Conservation (phyloP, 495 filamentous ascomycete species). For the Tuber magnatum region DNA sequence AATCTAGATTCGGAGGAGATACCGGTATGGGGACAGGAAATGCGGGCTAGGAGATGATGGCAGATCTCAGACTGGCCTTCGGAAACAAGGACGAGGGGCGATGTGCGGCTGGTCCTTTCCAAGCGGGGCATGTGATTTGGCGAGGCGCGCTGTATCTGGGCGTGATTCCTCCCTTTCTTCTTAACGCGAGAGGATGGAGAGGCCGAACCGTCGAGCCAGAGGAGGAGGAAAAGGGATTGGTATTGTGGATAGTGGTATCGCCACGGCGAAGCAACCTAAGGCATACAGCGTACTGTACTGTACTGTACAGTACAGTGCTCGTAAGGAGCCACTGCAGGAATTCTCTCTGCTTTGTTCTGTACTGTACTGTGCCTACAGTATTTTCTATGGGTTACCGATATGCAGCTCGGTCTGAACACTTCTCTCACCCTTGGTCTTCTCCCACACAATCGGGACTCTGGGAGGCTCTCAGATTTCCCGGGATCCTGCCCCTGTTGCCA, state of each 20-base stretch:
- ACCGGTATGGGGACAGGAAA: neutral
- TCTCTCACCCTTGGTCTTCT: neutral
- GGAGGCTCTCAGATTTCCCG: neutral
- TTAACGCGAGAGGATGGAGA: neutral
- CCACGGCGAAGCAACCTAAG: neutral
- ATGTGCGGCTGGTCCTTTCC: conserved; percentile 19
- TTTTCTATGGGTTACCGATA: neutral
- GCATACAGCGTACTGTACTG: neutral
- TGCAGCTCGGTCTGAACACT: neutral
- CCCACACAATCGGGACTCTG: neutral
- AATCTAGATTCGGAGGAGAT: neutral
- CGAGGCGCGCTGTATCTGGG: conserved; percentile 6
- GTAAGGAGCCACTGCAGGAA: too few relatives aligned
- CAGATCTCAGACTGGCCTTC: conserved; percentile 2
- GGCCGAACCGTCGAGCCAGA: neutral
- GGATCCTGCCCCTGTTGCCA: neutral
- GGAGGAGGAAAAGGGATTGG: neutral
- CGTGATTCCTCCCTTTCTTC: neutral
- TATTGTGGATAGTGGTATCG: neutral
- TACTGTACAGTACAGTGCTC: too few relatives aligned
- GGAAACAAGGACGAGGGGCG: conserved; percentile 6
- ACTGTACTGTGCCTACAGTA: too few relatives aligned
- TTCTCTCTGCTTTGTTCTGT: too few relatives aligned
- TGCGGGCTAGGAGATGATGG: neutral
- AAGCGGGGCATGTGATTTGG: conserved; percentile 35